Evolutionary conservation across 768 basidiomycete species (phyloP), one percentile per base, ranked within the genome.

Genomic region (Omphalotus guepiniiformis): DNA sequence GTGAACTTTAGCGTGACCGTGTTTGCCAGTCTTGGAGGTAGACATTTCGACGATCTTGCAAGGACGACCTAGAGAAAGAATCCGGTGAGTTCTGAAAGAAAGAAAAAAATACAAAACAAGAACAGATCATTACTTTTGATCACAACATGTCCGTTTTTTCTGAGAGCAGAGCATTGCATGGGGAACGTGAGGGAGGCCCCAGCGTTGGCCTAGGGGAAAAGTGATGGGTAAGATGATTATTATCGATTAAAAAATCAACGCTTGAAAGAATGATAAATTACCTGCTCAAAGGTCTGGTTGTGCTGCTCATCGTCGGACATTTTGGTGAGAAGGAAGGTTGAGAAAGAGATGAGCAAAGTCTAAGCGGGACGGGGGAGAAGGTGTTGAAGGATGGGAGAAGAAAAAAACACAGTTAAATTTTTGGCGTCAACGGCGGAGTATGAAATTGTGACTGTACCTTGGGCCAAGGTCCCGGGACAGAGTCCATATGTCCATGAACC

Each of bases 31-130:
- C 83, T 98, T 98, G 67, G 94, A 98, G 74, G 94, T 96, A 54
- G 93, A 95, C 94, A 96, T 97, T 68, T 96, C 93, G 60, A 93
- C 84, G 72, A 93, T 93, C 78, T 98, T 98, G 89, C 94, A 98
- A 56, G 94, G 94, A 59, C 93, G 83, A 58, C 76, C 86, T 88
- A 55, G 21, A 39, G 47, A 32, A 30, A 41, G 12, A 22, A 36
- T 22, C 25, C 13, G 5, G 30, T 46, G 6, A 46, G 15, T 11
- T 36, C 13, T n/a, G n/a, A n/a, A n/a, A n/a, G n/a, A n/a, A 26
- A 8, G n/a, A 37, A 15, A 4, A 27, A 26, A 8, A 11, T n/a
- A 19, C 3, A 12, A 12, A 27, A 32, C 28, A 32, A 16, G 28
- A 12, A 6, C 25, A n/a, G 23, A 46, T 48, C 56, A 15, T 40